phyloP scores from a whole-genome alignment of 2,329 filamentous ascomycete species.

The Aspergillus fumigatus region DNA sequence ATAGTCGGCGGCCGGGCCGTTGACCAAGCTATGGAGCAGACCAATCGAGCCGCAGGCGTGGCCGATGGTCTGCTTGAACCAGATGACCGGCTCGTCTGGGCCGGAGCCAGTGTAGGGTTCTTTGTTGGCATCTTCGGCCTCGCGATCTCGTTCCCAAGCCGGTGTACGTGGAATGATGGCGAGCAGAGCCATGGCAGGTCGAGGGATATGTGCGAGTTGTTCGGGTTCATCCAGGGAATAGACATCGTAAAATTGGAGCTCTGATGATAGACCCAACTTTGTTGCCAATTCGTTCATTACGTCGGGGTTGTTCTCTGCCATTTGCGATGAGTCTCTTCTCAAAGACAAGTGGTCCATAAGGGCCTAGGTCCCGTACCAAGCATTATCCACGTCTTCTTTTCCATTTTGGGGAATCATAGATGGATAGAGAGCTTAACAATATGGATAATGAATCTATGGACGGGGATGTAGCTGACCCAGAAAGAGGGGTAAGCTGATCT shows the following conservation, averaged over 20 bases:
- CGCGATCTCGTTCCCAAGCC: conserved; percentile 1
- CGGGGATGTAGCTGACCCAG: too few species aligned
- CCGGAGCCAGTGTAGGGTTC: conserved; percentile 44
- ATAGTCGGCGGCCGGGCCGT: conserved; percentile 42
- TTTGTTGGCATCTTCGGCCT: background rate
- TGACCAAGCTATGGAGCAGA: conserved; percentile 51
- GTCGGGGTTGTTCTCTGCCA: conserved; percentile 12
- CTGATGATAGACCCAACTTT: conserved; percentile 3
- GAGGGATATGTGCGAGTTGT: conserved; percentile 3
- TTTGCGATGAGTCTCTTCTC: background rate
- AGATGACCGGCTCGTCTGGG: conserved; percentile 49
- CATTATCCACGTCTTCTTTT: conserved; percentile 5
- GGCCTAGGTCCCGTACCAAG: conserved; percentile 3
- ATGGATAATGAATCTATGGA: too few species aligned
- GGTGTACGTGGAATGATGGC: conserved; percentile 5
- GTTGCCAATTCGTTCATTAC: conserved; percentile 7
- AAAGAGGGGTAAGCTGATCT: too few species aligned
- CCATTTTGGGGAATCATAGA: conserved; percentile 1
- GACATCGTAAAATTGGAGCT: conserved; percentile 11
- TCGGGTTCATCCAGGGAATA: conserved; percentile 3
- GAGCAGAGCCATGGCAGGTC: conserved; percentile 4
- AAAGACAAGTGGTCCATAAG: background rate
- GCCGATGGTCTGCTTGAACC: conserved; percentile 57
- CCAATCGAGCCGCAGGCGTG: conserved; percentile 58
- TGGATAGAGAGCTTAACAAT: background rate